Evolutionary conservation across 495 filamentous ascomycete species (phyloP), one percentile per base, ranked within the genome.

Genomic region (Thermothielavioides terrestris): DNA sequence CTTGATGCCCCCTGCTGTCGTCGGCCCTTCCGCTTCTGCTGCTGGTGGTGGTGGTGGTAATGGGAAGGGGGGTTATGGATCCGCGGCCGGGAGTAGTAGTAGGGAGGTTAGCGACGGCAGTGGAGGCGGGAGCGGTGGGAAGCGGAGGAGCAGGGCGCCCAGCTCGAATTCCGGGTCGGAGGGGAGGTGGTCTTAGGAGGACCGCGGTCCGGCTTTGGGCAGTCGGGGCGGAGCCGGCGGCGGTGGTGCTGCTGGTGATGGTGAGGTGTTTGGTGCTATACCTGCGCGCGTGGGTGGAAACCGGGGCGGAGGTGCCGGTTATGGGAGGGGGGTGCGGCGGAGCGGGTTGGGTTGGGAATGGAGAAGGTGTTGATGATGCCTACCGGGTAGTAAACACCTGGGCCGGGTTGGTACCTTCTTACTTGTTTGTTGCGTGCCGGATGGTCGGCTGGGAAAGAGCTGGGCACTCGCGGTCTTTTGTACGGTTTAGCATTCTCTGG

Each of bases 111-210:
- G 31, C 18, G 30, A 35, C n/a, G 18, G 36, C 9, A 12, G 0
- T n/a, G 36, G 42, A 25, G 22, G 42, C 18, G 42, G 26, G 42
- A 21, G 25, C n/a, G 6, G 36, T 36, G 18, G 39, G 34, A 58
- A 32, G 30, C 23, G 52, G n/a, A 46, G 50, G 34, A 27, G 35
- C 8, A 21, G 61, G 11, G 59, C 57, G 45, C 61, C 61, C 15
- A 66, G 63, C 34, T 50, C 48, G 40, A 43, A 28, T 28, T 20
- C 32, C 27, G 30, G 25, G 23, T 44, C 23, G 25, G 10, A 35
- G 15, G 17, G 17, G 17, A 46, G 59, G 57, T 62, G 59, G 63
- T 57, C 61, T 38, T 64, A 64, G 63, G 53, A 52, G 17, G 57
- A 18, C 14, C 21, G 18, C n/a, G 2, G 17, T 36, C 27, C 1